Conservation (phyloP, 2,329 filamentous ascomycete species). For the Sarocladium oryzae region DNA sequence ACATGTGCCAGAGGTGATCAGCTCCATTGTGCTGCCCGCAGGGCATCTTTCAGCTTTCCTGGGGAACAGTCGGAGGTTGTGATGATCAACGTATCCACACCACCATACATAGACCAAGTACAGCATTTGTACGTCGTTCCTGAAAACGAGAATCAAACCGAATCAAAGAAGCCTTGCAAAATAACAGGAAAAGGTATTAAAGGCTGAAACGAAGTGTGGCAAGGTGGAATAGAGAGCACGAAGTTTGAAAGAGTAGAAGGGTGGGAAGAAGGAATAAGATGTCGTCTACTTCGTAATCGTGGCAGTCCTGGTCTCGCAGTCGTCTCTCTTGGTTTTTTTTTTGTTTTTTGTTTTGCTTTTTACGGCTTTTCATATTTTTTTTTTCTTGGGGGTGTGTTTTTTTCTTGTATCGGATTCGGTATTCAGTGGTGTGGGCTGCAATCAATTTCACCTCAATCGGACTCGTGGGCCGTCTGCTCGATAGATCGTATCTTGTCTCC, state of each 20-base stretch:
- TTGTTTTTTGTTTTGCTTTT: not conserved
- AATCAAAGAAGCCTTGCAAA: not conserved
- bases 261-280: not conserved
- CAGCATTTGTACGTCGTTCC: not conserved
- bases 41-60: slow-evolving; percentile 7
- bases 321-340: not conserved
- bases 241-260: not conserved
- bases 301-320: not conserved
- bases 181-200: not conserved
- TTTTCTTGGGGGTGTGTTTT: not conserved
- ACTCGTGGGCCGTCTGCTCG: not conserved
- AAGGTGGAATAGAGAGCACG: not conserved
- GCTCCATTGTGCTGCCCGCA: not conserved
- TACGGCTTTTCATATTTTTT: not conserved
- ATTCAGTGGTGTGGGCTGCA: slow-evolving; percentile 2
- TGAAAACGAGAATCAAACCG: not conserved
- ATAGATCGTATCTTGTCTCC: not conserved
- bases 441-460: not conserved
- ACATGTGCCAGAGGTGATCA: not conserved
- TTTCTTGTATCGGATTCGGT: not conserved
- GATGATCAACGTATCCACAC: slow-evolving; percentile 8
- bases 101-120: slow-evolving; percentile 3
- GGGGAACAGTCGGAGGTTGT: not conserved
- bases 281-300: slow-evolving; percentile 2
- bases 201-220: not conserved